Evolutionary conservation across 768 basidiomycete genomes (phyloP).

Genomic region (Scleroderma citrinum): DNA sequence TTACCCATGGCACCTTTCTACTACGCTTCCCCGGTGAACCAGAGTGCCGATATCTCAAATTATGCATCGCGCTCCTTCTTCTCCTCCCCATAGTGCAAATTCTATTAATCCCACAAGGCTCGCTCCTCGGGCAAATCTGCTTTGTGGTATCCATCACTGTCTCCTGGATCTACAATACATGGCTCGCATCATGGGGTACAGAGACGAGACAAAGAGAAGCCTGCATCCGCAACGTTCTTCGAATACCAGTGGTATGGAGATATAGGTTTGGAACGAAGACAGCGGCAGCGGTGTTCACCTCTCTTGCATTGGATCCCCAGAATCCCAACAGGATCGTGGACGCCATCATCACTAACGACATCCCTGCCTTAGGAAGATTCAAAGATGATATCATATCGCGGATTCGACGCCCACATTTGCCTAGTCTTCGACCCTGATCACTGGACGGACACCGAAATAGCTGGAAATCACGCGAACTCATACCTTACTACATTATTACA

Average conservation of each 20-base stretch:
- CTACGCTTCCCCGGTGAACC: constrained; percentile 22
- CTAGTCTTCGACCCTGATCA: constrained; percentile 13
- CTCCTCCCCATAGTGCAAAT: constrained; percentile 31
- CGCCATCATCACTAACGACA: constrained; percentile 24
- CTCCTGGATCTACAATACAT: constrained; percentile 34
- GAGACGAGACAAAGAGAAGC: constrained; percentile 23
- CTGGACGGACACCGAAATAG: background rate
- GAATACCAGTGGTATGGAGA: constrained; percentile 17
- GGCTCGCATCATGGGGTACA: constrained; percentile 33
- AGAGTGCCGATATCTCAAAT: constrained; percentile 22
- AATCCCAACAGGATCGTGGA: constrained; percentile 17
- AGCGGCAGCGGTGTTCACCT: constrained; percentile 16
- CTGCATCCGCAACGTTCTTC: constrained; percentile 18
- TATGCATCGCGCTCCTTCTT: constrained; percentile 27
- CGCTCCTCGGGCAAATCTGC: constrained; percentile 31
- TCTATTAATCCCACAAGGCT: constrained; percentile 29
- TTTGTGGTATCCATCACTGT: constrained; percentile 28
- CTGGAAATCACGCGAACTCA: too few relatives aligned
- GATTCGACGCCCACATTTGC: constrained; percentile 12
- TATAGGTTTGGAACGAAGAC: constrained; percentile 23
- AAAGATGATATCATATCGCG: constrained; percentile 15
- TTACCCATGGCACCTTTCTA: constrained; percentile 28
- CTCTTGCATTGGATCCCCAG: constrained; percentile 17
- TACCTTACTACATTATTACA: too few relatives aligned
- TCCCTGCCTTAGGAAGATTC: constrained; percentile 24